These are phyloP conservation scores for Botrytis medusae DNA, from an alignment of 2,329 filamentous ascomycete genomes.

Conservation along the genomic window DNA sequence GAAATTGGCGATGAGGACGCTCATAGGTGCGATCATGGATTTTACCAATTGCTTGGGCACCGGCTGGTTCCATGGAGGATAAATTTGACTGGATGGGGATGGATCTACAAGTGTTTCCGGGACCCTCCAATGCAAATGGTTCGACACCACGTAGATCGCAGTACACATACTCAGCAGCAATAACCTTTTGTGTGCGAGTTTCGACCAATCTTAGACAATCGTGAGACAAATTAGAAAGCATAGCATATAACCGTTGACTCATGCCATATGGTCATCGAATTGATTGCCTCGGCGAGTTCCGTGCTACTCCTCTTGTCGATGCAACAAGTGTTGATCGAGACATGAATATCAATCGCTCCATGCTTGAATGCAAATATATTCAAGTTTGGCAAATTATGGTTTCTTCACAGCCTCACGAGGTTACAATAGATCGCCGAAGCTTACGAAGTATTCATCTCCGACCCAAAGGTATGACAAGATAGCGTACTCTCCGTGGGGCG, in stretches of 20 bases:
- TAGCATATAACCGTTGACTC: neutral
- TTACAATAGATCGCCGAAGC: neutral
- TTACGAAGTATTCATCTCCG: neutral
- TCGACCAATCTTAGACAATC: neutral
- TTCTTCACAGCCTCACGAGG: neutral
- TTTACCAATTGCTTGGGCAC: neutral
- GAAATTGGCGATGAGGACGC: neutral
- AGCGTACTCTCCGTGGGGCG: neutral
- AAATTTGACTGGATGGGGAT: neutral
- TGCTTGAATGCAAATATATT: neutral
- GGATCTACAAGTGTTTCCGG: neutral
- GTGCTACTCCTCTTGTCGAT: neutral
- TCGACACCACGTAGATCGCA: neutral
- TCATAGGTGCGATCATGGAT: neutral
- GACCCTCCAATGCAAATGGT: neutral
- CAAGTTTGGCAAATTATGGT: neutral
- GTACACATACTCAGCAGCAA: neutral
- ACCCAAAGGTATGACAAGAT: neutral
- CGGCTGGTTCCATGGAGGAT: neutral
- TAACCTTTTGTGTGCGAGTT: neutral
- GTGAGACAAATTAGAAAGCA: neutral
- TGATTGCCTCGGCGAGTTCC: neutral
- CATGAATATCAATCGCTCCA: neutral
- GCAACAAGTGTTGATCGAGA: neutral
- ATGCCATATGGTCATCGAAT: neutral